A percentile compares a stretch with the other conserved stretches of the same genome.
Conservation (phyloP, 257 asterid genomes). For the Solanum microdontum region DNA sequence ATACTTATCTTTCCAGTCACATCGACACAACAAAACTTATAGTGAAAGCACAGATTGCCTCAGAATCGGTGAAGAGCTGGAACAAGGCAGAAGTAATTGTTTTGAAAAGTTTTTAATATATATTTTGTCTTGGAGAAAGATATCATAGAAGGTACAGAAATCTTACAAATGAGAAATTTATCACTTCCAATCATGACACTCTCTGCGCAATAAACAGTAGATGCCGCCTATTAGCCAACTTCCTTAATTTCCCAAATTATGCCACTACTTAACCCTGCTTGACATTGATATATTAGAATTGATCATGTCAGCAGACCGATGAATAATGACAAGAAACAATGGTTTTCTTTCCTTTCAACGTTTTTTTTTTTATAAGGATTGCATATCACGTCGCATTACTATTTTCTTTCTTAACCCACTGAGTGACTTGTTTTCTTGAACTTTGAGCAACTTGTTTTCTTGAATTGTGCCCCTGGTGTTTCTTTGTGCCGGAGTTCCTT, state of each 20-base stretch:
- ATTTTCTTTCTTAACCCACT: slow-evolving; percentile 53
- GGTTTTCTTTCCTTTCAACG: not conserved
- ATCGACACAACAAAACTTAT: not conserved
- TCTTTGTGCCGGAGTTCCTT: slow-evolving; percentile 26
- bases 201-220: not conserved
- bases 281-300: not conserved
- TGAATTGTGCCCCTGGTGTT: slow-evolving; percentile 35
- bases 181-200: not conserved
- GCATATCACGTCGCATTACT: not conserved
- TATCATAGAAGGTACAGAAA: not conserved
- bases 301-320: not conserved
- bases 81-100: not conserved
- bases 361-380: not conserved
- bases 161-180: not conserved
- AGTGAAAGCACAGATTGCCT: not conserved
- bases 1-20: not conserved
- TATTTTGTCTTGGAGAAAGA: not conserved
- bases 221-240: not conserved
- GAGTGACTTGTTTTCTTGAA: slow-evolving; percentile 48
- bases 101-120: not conserved
- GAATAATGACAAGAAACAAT: not conserved
- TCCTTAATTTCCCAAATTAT: not conserved
- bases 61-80: not conserved
- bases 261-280: not conserved
- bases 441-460: slow-evolving; percentile 42